Base-by-base conservation (phyloP, 2,329 filamentous ascomycete species). In the Onygena corvina region DNA sequence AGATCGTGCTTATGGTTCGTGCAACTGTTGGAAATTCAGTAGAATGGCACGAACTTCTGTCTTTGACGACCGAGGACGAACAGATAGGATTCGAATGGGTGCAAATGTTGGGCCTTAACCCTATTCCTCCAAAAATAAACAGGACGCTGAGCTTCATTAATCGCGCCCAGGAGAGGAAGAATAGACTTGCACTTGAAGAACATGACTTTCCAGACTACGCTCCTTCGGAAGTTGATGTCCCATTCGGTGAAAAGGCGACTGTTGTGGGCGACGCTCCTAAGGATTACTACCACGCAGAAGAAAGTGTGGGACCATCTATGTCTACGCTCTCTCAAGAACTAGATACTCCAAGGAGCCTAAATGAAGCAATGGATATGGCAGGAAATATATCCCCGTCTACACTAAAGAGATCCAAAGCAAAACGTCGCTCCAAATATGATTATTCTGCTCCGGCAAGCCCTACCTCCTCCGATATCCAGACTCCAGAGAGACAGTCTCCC, bases 1-100 rank as follows among this genome's bases (percentile, higher is more conserved):
- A 93, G 56, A 75, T 96, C 53, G 76, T 94, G 6, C 71, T 94
- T 52, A 95, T 96, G 89, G 76, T 95, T 49, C 80, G 87, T 51
- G 88, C 87, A 34, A 71, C 71, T 53, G 76, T 79, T 31, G 76
- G 74, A 5, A 71, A 72, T 42, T 71, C 72, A 18, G 67, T 76
- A 47, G 79, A 84, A 55, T 96, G 90, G 89, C 81, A 81, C 53
- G 89, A 98, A 66, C 71, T 94, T 4, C 71, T 96, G 51, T 82
- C 79, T n/a, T 72, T 96, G 12, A 77, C 74, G 7, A 79, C 84
- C 2, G 83, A 89, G 48, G 79, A 86, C 60, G 82, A 88, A 53
- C 81, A 86, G 50, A 80, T 88, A 52, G 80, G 83, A 4, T 70
- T 77, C 12, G 92, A 96, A 65, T 98, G 92, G 92, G 71, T 95